Percentiles rank a stretch among this genome's conserved stretches.
phyloP scores from a whole-genome alignment of 2,329 filamentous ascomycete species.

The Sporothrix mexicana region DNA sequence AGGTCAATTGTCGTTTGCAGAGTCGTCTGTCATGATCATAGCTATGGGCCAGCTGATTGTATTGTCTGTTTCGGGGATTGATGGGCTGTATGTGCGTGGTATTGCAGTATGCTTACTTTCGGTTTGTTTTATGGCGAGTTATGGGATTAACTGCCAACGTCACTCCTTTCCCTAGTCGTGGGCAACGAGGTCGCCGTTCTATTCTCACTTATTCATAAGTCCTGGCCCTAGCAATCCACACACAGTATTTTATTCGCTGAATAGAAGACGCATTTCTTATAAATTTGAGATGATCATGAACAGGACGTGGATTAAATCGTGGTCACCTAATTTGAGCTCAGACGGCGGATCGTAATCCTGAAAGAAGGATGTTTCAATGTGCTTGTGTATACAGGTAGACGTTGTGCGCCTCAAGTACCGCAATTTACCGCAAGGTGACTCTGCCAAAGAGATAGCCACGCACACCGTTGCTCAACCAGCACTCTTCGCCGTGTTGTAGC shows the following conservation, averaged over 20 bases:
- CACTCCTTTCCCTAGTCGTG: background rate
- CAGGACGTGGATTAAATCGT: background rate
- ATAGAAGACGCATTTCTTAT: background rate
- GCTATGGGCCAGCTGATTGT: background rate
- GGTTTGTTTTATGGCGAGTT: background rate
- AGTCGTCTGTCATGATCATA: background rate
- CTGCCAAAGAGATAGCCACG: slow-evolving; percentile 71
- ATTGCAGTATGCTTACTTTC: background rate
- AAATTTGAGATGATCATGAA: background rate
- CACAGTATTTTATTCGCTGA: background rate
- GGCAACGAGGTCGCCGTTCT: slow-evolving; percentile 7
- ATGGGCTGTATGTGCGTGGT: background rate
- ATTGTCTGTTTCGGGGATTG: background rate
- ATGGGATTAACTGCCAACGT: background rate
- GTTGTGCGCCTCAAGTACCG: background rate
- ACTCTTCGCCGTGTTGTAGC: slow-evolving; percentile 73
- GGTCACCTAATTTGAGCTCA: too few relatives aligned
- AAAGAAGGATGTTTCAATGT: too few relatives aligned
- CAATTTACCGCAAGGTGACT: slow-evolving; percentile 42
- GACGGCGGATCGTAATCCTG: too few relatives aligned
- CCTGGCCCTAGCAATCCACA: background rate
- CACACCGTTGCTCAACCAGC: slow-evolving; percentile 89
- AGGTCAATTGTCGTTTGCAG: background rate
- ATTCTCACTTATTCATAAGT: background rate
- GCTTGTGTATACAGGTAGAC: too few relatives aligned